phyloP scores from a whole-genome alignment of 306 rosid genomes.

The Quercus glauca region DNA sequence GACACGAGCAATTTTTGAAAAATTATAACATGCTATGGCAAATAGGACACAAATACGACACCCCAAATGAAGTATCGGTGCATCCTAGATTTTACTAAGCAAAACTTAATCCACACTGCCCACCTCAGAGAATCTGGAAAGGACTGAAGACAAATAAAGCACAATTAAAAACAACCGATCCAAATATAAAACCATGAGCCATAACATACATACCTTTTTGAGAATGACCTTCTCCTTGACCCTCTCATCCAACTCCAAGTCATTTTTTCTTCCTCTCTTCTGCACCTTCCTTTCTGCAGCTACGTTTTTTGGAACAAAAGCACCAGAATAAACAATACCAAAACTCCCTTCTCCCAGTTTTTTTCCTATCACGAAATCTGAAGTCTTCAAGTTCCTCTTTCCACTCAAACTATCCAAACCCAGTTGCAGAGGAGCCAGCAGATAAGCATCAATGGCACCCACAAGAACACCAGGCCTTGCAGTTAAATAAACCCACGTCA shows the following conservation, averaged over 20 bases:
- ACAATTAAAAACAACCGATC: background rate
- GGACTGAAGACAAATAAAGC: background rate
- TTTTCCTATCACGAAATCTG: conserved; percentile 67
- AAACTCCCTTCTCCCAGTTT: conserved; percentile 92
- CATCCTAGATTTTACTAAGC: too few relatives aligned
- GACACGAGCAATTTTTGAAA: too few relatives aligned
- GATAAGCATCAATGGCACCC: conserved; percentile 91
- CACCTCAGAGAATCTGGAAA: background rate
- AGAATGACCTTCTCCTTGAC: conserved; percentile 82
- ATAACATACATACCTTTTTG: conserved; percentile 54
- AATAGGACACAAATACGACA: too few relatives aligned
- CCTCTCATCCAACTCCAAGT: conserved; percentile 34
- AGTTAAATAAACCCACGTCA: conserved; percentile 77
- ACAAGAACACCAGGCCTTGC: conserved; percentile 90
- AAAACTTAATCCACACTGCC: background rate
- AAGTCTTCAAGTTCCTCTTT: conserved; percentile 63
- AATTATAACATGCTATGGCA: too few relatives aligned
- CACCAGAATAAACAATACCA: conserved; percentile 86
- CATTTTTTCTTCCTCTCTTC: conserved; percentile 50
- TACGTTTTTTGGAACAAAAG: conserved; percentile 55
- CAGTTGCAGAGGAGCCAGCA: conserved; percentile 84
- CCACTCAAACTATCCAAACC: conserved; percentile 64
- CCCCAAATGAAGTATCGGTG: too few relatives aligned
- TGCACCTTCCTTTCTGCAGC: conserved; percentile 27
- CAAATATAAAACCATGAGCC: background rate